phyloP scores from a whole-genome alignment of 345 rosid genomes.

The Camelina laxa region DNA sequence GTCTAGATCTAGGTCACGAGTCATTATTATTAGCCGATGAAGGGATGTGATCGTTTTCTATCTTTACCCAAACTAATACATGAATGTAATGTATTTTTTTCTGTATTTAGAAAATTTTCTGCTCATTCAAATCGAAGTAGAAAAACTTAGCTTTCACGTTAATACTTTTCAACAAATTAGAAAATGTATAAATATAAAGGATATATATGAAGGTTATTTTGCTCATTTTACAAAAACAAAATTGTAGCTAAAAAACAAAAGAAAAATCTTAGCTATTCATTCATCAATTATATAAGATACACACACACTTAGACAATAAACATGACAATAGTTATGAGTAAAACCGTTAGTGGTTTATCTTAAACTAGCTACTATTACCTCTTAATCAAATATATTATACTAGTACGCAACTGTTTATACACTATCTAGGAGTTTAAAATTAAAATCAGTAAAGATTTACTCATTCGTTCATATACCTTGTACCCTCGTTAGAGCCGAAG shows the following conservation, averaged over 20 bases:
- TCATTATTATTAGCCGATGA: slow-evolving; percentile 43
- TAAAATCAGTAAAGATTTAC: slow-evolving; percentile 5
- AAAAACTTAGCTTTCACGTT: slow-evolving; percentile 34
- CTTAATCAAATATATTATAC: slow-evolving; percentile 3
- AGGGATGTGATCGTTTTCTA: slow-evolving; percentile 35
- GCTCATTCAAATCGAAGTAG: slow-evolving; percentile 3
- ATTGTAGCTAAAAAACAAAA: background rate
- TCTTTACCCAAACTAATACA: slow-evolving; percentile 21
- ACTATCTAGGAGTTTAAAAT: background rate
- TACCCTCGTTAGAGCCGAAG: slow-evolving; percentile 23
- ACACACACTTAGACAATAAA: background rate
- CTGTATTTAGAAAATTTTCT: slow-evolving; percentile 11
- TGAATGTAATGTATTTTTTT: slow-evolving; percentile 11
- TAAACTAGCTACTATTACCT: slow-evolving; percentile 22
- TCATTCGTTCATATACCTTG: background rate
- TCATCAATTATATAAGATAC: background rate
- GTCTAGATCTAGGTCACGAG: slow-evolving; percentile 49
- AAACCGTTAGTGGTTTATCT: slow-evolving; percentile 40
- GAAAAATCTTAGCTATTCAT: background rate
- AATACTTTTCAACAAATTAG: background rate
- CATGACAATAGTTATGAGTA: background rate
- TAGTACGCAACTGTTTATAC: slow-evolving; percentile 7
- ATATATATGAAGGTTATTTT: background rate
- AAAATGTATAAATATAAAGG: background rate
- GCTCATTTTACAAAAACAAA: background rate